These are phyloP conservation scores for Hypericum perforatum DNA, from an alignment of 345 rosid species.

Conservation along the genomic window DNA sequence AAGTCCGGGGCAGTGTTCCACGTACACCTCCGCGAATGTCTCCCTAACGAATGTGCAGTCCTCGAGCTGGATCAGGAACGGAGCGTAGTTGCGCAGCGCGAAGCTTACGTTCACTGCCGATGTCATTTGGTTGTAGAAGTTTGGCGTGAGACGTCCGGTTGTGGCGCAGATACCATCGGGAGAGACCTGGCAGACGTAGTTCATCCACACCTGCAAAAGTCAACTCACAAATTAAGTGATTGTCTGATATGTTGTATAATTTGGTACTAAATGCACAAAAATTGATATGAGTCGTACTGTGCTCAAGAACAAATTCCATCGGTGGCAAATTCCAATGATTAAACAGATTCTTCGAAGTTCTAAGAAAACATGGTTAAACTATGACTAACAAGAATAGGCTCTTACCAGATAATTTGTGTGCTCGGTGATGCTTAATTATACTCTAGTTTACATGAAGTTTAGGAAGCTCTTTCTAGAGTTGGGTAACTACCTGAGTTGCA, in stretches of 20 bases:
- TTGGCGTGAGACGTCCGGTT: slow-evolving; percentile 67
- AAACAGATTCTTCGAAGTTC: too few species aligned
- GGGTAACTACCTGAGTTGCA: slow-evolving; percentile 56
- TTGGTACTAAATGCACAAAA: too few species aligned
- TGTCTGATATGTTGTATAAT: background rate
- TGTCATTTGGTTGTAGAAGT: slow-evolving; percentile 57
- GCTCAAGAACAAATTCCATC: too few species aligned
- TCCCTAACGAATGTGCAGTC: slow-evolving; percentile 80
- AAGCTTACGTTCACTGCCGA: slow-evolving; percentile 48
- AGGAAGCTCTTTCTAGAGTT: background rate
- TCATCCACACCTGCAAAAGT: slow-evolving; percentile 57
- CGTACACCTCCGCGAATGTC: slow-evolving; percentile 51
- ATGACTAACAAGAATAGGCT: too few species aligned
- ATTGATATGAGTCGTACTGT: too few species aligned
- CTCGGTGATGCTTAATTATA: too few species aligned
- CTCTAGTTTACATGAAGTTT: too few species aligned
- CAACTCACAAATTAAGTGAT: background rate
- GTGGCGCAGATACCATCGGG: slow-evolving; percentile 50
- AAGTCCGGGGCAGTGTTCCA: slow-evolving; percentile 61
- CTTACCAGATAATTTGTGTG: too few species aligned
- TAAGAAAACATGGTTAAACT: too few species aligned
- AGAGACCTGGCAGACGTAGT: slow-evolving; percentile 66
- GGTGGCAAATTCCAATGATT: too few species aligned
- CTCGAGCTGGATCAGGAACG: slow-evolving; percentile 53
- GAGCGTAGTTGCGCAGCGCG: slow-evolving; percentile 44